Base-by-base conservation (phyloP, 2,329 filamentous ascomycete genomes). In the Ophiostoma pallidulum region DNA sequence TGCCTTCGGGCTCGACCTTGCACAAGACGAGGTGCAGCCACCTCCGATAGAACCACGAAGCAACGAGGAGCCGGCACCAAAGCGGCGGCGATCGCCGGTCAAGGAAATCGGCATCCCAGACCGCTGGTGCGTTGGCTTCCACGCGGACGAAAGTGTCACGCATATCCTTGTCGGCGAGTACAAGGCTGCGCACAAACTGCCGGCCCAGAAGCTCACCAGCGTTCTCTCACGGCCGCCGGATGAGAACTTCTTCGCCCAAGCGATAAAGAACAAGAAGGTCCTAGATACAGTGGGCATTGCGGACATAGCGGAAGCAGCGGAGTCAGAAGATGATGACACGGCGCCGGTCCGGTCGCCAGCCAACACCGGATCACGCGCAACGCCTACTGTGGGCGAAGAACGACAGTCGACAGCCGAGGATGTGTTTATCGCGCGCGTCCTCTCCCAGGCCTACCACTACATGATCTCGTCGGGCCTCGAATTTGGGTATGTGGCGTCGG, bases 391-490 rank as follows among this genome's bases (percentile, higher is more conserved):
- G n/a, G n/a, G n/a, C n/a, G n/a, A n/a, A n/a, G n/a, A n/a, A n/a
- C n/a, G n/a, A n/a, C n/a, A n/a, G n/a, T n/a, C n/a, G n/a, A n/a
- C n/a, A n/a, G n/a, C 19, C 8, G 45, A 24, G 26, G 20, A 33
- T 3, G 41, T 46, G 26, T 46, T 22, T 6, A 37, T 51, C 24
- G 49, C 49, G 10, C 20, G 28, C 16, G 38, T 16, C 6, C 26
- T 51, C 20, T 48, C 33, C 32, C 45, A 51, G 14, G 44, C 45
- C 7, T 51, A 37, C 26, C 45, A 51, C 45, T 48, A 48, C 37
- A 51, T 51, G 45, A 35, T 51, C 14, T 38, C 41, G 3, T 32
- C 49, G 4, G 49, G 45, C 14, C 32, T 51, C 6, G 45, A 48
- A 18, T 48, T 16, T 14, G 41, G 49, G 4, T 51, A 51, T 29